Conservation (phyloP, 306 rosid species). For the Quillaja saponaria region DNA sequence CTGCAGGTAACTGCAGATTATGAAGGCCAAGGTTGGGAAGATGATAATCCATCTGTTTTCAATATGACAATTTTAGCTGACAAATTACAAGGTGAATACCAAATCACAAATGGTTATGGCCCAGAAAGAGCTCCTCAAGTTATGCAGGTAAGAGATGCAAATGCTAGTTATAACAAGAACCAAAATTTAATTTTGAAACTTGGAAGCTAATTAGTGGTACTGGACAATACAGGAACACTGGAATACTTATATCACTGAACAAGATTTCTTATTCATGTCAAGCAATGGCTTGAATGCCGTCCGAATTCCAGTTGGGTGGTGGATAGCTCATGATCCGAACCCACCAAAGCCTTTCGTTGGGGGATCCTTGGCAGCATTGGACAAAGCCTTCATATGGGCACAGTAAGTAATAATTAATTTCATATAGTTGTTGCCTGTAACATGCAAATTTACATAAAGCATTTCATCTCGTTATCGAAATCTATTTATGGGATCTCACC, state of each 20-base stretch:
- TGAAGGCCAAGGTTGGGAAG: constrained; percentile 57
- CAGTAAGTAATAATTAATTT: too few relatives aligned
- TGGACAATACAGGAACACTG: constrained; percentile 71
- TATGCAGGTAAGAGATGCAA: constrained; percentile 39
- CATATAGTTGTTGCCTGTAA: too few relatives aligned
- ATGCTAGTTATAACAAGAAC: too few relatives aligned
- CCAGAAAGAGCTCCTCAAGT: constrained; percentile 54
- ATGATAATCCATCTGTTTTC: constrained; percentile 62
- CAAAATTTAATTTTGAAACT: too few relatives aligned
- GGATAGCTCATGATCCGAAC: constrained; percentile 56
- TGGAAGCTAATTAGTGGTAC: too few relatives aligned
- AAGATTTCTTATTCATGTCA: constrained; percentile 67
- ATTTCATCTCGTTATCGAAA: too few relatives aligned
- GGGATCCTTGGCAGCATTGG: constrained; percentile 56
- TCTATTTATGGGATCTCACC: too few relatives aligned
- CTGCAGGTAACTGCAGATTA: constrained; percentile 43
- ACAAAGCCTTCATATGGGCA: constrained; percentile 78
- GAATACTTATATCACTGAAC: constrained; percentile 57
- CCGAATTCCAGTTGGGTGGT: constrained; percentile 79
- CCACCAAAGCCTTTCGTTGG: constrained; percentile 75
- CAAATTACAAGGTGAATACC: constrained; percentile 58
- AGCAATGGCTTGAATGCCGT: constrained; percentile 57
- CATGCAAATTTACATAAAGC: too few relatives aligned
- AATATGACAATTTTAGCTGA: constrained; percentile 41
- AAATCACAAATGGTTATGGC: constrained; percentile 73